Percentiles rank a stretch among this genome's conserved stretches.
These are phyloP conservation scores for Nigrograna mackinnonii DNA, from an alignment of 2,329 filamentous ascomycete species.

Conservation along the genomic window DNA sequence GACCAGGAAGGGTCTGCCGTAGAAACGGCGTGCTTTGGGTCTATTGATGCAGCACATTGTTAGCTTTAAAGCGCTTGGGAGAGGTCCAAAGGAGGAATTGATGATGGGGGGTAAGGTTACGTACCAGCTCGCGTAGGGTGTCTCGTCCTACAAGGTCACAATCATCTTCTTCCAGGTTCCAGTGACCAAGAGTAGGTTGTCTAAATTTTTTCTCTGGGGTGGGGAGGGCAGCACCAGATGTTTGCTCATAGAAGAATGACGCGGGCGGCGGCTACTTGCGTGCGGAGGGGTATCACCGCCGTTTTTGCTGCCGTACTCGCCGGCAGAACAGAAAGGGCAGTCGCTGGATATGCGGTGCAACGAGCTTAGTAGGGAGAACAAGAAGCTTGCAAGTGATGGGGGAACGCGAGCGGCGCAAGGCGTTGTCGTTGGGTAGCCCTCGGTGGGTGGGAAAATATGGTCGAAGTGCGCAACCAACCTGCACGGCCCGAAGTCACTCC, in stretches of 20 bases:
- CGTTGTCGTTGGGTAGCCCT: background rate
- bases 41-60: conserved; percentile 33
- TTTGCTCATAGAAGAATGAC: conserved; percentile 31
- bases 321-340: conserved; percentile 21
- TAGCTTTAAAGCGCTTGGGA: conserved; percentile 28
- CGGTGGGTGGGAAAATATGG: conserved; percentile 8
- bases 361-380: conserved; percentile 11
- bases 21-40: conserved; percentile 29
- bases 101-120: conserved; percentile 23
- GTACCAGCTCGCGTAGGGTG: conserved; percentile 33
- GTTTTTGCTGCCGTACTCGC: conserved; percentile 19
- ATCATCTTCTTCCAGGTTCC: conserved; percentile 27
- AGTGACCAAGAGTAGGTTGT: conserved; percentile 13
- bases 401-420: background rate
- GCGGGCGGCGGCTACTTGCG: conserved; percentile 29
- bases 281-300: conserved; percentile 20
- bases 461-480: conserved; percentile 6
- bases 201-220: conserved; percentile 17
- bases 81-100: conserved; percentile 20
- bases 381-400: background rate
- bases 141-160: conserved; percentile 33
- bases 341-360: conserved; percentile 28
- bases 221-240: conserved; percentile 23
- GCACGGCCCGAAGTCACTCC: too few relatives aligned
- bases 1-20: conserved; percentile 16